These are phyloP conservation scores for Eucalyptus guilfoylei DNA, from an alignment of 345 rosid species.

Conservation along the genomic window DNA sequence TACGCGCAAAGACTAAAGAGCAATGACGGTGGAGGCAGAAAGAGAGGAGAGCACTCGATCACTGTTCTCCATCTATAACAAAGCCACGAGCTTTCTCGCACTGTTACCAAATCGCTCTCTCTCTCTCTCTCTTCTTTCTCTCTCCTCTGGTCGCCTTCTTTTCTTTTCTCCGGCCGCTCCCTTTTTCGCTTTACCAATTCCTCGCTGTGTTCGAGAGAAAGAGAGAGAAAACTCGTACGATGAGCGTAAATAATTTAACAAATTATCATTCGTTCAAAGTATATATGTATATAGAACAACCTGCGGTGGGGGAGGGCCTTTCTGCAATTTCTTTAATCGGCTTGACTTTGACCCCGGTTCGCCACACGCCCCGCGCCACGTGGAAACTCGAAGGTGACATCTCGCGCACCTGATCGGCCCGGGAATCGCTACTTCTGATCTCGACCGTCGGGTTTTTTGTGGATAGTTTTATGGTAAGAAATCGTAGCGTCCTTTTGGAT, in stretches of 20 bases:
- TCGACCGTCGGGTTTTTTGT: not conserved
- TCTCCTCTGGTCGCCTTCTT: not conserved
- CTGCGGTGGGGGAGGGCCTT: not conserved
- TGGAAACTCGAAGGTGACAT: not conserved
- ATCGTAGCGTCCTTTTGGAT: not conserved
- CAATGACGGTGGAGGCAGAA: not conserved
- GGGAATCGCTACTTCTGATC: not conserved
- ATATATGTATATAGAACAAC: rapidly evolving
- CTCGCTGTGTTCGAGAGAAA: not conserved
- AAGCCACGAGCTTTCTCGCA: not conserved
- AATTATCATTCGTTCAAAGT: not conserved
- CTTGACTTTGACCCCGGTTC: not conserved
- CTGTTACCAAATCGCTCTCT: not conserved
- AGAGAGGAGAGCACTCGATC: not conserved
- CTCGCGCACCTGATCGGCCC: not conserved
- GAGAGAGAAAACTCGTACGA: not conserved
- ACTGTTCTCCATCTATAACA: not conserved
- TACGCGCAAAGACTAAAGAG: not conserved
- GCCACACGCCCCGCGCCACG: not conserved
- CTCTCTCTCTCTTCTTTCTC: not conserved
- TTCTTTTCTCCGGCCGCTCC: not conserved
- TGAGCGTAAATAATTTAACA: not conserved
- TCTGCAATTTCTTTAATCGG: not conserved
- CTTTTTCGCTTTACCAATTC: not conserved
- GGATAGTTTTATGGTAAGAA: not conserved